These are phyloP conservation scores for Hypholoma fasciculare DNA, from an alignment of 768 basidiomycete species.

Conservation along the genomic window DNA sequence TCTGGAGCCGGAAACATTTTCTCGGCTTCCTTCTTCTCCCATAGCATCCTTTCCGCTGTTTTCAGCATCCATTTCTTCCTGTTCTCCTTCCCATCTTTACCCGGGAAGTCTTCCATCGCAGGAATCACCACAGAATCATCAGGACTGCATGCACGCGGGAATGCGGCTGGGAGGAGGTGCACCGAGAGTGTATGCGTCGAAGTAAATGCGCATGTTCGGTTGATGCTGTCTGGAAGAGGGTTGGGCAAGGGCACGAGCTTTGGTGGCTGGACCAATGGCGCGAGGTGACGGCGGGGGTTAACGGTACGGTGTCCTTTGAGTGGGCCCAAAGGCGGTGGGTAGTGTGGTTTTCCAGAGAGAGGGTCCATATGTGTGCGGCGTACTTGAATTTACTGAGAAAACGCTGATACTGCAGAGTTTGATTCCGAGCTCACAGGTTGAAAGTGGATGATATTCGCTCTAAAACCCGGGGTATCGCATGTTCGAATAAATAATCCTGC, in stretches of 20 bases:
- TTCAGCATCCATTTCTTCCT: conserved; percentile 19
- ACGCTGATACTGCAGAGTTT: no score
- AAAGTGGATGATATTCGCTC: no score
- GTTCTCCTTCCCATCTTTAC: conserved; percentile 14
- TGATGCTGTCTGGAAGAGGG: conserved; percentile 13
- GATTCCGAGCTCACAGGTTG: no score
- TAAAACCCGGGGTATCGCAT: no score
- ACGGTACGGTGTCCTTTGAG: conserved; percentile 15
- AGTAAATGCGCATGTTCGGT: conserved; percentile 16
- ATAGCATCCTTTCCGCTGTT: conserved; percentile 11
- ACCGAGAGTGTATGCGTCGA: conserved; percentile 22
- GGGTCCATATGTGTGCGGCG: conserved; percentile 15
- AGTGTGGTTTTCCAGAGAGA: conserved; percentile 19
- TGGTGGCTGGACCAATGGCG: conserved; percentile 13
- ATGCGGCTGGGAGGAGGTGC: conserved; percentile 24
- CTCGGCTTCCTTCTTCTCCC: conserved; percentile 18
- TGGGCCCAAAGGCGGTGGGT: conserved; percentile 13
- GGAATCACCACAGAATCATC: conserved; percentile 18
- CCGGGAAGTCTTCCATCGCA: conserved; percentile 11
- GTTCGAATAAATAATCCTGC: no score
- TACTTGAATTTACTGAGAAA: no score
- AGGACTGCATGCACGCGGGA: conserved; percentile 18
- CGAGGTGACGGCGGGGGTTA: conserved; percentile 18
- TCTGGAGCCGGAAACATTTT: conserved; percentile 15
- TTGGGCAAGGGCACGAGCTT: conserved; percentile 13